These are phyloP conservation scores for Angophora floribunda DNA, from an alignment of 345 rosid genomes.

Conservation along the genomic window DNA sequence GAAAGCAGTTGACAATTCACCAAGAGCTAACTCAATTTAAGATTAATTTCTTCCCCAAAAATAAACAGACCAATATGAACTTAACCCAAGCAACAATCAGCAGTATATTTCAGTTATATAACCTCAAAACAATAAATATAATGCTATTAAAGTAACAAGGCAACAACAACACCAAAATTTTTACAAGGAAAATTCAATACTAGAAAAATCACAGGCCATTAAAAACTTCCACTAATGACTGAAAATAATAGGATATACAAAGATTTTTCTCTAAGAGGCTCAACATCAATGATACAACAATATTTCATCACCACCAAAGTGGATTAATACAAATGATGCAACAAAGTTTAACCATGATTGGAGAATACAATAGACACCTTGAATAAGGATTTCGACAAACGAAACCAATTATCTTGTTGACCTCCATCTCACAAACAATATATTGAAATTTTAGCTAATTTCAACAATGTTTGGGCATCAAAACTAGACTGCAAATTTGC, in stretches of 20 bases:
- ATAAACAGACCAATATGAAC: not conserved
- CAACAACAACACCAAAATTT: not conserved
- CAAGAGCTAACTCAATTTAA: not conserved
- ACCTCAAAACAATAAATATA: too few species aligned
- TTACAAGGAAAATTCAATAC: not conserved
- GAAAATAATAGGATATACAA: not conserved
- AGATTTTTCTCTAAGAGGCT: not conserved
- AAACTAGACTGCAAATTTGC: not conserved
- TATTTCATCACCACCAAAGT: not conserved
- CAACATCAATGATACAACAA: not conserved
- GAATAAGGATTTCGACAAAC: not conserved
- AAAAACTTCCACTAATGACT: not conserved
- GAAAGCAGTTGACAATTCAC: too few species aligned
- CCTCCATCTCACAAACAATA: not conserved
- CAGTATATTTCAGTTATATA: not conserved
- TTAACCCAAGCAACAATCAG: not conserved
- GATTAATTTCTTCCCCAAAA: too few species aligned
- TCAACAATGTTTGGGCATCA: not conserved
- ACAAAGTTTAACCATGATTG: not conserved
- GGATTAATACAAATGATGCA: not conserved
- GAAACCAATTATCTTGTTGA: not conserved
- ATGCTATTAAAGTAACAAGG: not conserved
- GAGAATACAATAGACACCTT: not conserved
- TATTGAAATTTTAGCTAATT: not conserved
- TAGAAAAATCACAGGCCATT: not conserved